These are phyloP conservation scores for Coccomyxa subellipsoidea DNA, from an alignment of 163 green algal genomes.

Conservation along the genomic window DNA sequence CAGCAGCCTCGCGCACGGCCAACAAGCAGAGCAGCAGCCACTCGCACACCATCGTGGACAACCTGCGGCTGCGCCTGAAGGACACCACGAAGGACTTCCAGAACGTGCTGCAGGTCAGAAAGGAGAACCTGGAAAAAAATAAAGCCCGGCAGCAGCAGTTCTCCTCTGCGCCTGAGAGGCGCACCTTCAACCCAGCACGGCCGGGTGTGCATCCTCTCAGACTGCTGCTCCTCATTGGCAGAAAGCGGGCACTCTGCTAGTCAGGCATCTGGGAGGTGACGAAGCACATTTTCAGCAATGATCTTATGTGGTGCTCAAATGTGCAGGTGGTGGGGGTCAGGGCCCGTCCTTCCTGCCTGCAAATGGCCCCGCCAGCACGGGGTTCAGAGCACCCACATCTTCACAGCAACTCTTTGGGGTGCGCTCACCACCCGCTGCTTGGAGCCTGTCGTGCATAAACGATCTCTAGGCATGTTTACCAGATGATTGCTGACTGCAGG, in stretches of 20 bases:
- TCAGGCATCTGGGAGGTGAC: not conserved
- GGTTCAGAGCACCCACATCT: not conserved
- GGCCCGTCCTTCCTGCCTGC: not conserved
- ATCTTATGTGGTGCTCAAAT: not conserved
- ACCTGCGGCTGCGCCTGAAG: slow-evolving; percentile 85
- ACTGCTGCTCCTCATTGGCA: not conserved
- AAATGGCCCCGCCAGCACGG: not conserved
- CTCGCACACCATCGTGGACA: slow-evolving; percentile 87
- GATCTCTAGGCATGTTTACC: no score
- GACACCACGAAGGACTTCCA: slow-evolving; percentile 90
- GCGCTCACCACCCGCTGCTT: no score
- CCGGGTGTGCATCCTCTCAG: not conserved
- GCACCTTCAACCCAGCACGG: not conserved
- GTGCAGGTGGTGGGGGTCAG: not conserved
- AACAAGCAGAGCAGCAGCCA: slow-evolving; percentile 53
- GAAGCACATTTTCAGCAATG: not conserved
- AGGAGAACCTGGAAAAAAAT: slow-evolving; percentile 88
- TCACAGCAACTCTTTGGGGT: not conserved
- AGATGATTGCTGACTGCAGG: no score
- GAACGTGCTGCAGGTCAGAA: slow-evolving; percentile 86
- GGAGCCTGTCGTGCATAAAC: no score
- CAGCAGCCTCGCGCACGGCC: slow-evolving; percentile 19
- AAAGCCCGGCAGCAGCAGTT: slow-evolving; percentile 84
- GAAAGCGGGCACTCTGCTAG: not conserved
- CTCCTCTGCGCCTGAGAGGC: slow-evolving; percentile 20